Evolutionary conservation across 495 filamentous ascomycete genomes (phyloP).

Genomic region (Mycothermus thermophilus): DNA sequence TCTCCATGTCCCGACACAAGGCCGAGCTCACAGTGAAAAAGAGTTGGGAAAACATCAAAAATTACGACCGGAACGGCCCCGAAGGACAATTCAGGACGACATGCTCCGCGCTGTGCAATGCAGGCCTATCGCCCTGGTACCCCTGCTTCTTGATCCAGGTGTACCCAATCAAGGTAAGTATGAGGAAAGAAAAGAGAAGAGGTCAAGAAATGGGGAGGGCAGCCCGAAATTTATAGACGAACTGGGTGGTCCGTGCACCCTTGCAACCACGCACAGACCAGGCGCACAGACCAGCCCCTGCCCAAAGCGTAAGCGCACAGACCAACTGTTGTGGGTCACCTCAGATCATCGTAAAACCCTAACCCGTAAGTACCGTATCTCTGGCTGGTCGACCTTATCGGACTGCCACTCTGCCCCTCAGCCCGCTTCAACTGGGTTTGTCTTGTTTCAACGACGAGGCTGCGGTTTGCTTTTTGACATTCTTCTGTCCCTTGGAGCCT

Average conservation of each 20-base stretch:
- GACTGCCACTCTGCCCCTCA: too few relatives aligned
- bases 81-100: conserved; percentile 23
- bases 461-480: too few relatives aligned
- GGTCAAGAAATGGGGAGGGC: conserved; percentile 2
- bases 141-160: conserved; percentile 20
- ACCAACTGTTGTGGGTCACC: too few relatives aligned
- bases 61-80: conserved; percentile 27
- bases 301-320: too few relatives aligned
- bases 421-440: too few relatives aligned
- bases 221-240: conserved; percentile 4
- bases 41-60: conserved; percentile 17
- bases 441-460: too few relatives aligned
- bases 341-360: too few relatives aligned
- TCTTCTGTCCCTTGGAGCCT: too few relatives aligned
- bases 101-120: conserved; percentile 28
- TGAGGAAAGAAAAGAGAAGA: conserved; percentile 19
- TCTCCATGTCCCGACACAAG: conserved; percentile 15
- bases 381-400: too few relatives aligned
- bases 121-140: conserved; percentile 16
- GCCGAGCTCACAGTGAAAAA: conserved; percentile 20
- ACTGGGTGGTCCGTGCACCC: conserved; percentile 12
- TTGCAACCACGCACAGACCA: conserved; percentile 1
- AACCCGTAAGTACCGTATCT: too few relatives aligned
- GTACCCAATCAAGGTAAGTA: conserved; percentile 26
- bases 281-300: background rate